phyloP scores from a whole-genome alignment of 2,329 filamentous ascomycete genomes.

The Diaporthe capsici region DNA sequence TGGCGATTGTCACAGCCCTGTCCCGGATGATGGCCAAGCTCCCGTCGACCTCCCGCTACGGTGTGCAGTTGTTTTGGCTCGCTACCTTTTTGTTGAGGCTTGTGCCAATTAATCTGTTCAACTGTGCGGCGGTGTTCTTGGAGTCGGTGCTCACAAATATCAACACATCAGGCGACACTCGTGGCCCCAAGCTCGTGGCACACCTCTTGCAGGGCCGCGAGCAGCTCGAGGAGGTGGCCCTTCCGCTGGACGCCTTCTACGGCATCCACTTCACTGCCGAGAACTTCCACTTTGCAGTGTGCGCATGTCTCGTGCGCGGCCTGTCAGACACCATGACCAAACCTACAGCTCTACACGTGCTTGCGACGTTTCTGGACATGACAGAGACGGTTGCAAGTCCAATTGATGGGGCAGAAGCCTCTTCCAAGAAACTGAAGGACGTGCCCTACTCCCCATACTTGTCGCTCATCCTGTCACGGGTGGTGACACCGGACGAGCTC shows the following conservation, averaged over 20 bases:
- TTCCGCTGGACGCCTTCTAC: constrained; percentile 74
- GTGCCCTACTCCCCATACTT: constrained; percentile 70
- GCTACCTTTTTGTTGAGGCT: constrained; percentile 76
- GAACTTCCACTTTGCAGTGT: constrained; percentile 77
- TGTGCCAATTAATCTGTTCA: constrained; percentile 74
- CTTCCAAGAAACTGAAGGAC: constrained; percentile 46
- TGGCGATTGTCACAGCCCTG: constrained; percentile 75
- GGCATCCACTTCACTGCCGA: constrained; percentile 75
- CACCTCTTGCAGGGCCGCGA: constrained; percentile 72
- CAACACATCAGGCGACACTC: constrained; percentile 71
- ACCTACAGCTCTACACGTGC: constrained; percentile 69
- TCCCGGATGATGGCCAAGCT: constrained; percentile 81
- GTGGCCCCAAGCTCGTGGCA: constrained; percentile 70
- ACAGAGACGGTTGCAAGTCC: constrained; percentile 55
- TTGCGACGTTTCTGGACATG: constrained; percentile 74
- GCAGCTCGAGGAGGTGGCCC: constrained; percentile 73
- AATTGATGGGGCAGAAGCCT: constrained; percentile 45
- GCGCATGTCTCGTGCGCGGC: constrained; percentile 74
- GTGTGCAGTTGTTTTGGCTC: constrained; percentile 79
- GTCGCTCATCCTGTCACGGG: constrained; percentile 70
- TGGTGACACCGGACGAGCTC: constrained; percentile 70
- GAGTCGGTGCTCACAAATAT: constrained; percentile 77
- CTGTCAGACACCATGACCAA: constrained; percentile 74
- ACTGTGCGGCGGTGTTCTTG: constrained; percentile 75
- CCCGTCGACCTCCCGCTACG: constrained; percentile 76